phyloP scores from a whole-genome alignment of 768 basidiomycete species.

The Kwoniella sp. region DNA sequence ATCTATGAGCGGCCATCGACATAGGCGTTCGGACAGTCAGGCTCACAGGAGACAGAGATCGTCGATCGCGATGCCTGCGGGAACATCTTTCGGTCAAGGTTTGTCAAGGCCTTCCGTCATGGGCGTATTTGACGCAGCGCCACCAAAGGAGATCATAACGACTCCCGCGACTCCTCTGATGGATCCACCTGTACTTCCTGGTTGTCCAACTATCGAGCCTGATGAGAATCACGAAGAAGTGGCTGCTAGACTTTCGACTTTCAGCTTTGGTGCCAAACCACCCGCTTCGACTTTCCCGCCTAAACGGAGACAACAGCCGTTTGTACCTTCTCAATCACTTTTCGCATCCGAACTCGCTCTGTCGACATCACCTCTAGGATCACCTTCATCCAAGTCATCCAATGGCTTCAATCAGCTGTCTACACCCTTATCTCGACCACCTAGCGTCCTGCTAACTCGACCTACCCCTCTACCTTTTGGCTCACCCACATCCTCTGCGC shows the following conservation, averaged over 20 bases:
- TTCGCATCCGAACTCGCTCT: conserved; percentile 15
- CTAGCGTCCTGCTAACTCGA: conserved; percentile 41
- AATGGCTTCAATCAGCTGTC: conserved; percentile 21
- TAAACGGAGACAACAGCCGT: conserved; percentile 12
- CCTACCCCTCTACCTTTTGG: conserved; percentile 35
- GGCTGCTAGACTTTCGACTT: conserved; percentile 33
- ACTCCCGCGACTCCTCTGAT: conserved; percentile 41
- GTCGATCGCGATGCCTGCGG: conserved; percentile 16
- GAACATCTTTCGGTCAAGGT: conserved; percentile 7
- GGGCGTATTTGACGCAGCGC: conserved; percentile 16
- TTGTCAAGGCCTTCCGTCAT: conserved; percentile 20
- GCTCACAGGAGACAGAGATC: conserved; percentile 26
- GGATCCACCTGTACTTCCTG: conserved; percentile 21
- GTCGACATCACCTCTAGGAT: conserved; percentile 23
- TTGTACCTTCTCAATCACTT: conserved; percentile 29
- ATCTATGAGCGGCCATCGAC: conserved; percentile 13
- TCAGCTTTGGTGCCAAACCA: conserved; percentile 42
- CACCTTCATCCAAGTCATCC: conserved; percentile 14
- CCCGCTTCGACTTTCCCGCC: conserved; percentile 16
- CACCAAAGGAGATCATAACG: conserved; percentile 37
- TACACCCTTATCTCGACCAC: conserved; percentile 41
- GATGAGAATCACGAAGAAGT: conserved; percentile 30
- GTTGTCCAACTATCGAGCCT: neutral
- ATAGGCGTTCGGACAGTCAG: conserved; percentile 27
- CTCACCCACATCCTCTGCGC: conserved; percentile 12